Evolutionary conservation across 176 grass and related monocot species (phyloP).

Genomic region (Carex kokanica): DNA sequence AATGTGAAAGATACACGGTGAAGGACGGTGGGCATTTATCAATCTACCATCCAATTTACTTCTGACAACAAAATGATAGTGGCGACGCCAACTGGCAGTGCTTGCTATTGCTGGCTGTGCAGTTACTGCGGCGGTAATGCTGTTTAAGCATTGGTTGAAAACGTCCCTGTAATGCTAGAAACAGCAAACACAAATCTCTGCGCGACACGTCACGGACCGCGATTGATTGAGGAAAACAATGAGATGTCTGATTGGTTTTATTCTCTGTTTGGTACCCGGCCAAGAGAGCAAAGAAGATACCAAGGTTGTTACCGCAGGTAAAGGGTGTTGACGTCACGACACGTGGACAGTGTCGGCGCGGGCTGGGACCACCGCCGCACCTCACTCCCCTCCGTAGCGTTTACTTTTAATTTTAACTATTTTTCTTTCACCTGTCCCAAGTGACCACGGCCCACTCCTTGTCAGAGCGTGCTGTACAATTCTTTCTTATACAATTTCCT

Average conservation of each 20-base stretch:
- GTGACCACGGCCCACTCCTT: constrained; percentile 10
- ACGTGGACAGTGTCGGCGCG: constrained; percentile 61
- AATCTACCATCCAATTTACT: constrained; percentile 16
- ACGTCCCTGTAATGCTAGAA: neutral
- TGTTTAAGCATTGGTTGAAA: neutral
- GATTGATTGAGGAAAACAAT: neutral
- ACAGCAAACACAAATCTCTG: neutral
- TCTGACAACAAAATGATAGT: constrained; percentile 21
- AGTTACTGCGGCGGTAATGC: constrained; percentile 27
- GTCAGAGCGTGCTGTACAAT: neutral
- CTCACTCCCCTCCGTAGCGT: constrained; percentile 29
- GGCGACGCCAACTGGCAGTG: constrained; percentile 11
- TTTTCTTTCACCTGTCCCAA: constrained; percentile 31
- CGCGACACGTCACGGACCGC: neutral
- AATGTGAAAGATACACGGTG: neutral
- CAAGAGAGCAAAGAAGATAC: neutral
- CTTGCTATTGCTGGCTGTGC: neutral
- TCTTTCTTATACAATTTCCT: neutral
- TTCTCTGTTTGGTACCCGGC: neutral
- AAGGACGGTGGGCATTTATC: constrained; percentile 22
- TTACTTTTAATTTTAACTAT: constrained; percentile 42
- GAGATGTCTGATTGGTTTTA: neutral
- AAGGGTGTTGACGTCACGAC: constrained; percentile 42
- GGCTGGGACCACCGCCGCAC: constrained; percentile 32
- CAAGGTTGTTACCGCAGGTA: constrained; percentile 60